Base-by-base conservation (phyloP, 306 rosid genomes). In the Cucurbita pepo region DNA sequence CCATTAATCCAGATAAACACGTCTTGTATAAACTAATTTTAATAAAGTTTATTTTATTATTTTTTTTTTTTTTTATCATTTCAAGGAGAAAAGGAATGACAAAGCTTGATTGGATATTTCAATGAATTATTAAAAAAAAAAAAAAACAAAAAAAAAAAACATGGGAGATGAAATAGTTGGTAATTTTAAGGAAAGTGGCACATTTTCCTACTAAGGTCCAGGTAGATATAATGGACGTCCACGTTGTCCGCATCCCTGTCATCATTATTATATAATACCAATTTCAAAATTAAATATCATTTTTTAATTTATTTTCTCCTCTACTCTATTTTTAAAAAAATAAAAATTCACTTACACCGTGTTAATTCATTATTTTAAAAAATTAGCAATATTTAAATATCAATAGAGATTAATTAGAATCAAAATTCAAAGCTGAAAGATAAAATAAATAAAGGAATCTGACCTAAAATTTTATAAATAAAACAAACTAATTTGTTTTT, bases 181-280 rank as follows among this genome's bases (percentile, higher is more conserved):
- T 45, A 43, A 64, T 44, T 21, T 44, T 11, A 66, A 66, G 21
- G 37, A 25, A 47, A 65, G 10, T 6, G 55, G 21, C 9, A 67
- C 43, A 6, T 67, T 67, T 67, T 67, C 56, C 21, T 15, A 47
- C 13, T 48, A 47, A 47, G 43, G 43, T 67, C 73, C 73, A 67
- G 10, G 10, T 67, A 67, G 73, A 67, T 21, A 47, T 67, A 12
- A 47, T 67, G 73, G 41, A 67, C 56, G 47, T 47, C 73, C 73
- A 67, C 54, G 73, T 47, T 67, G 56, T 67, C 57, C 56, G 57
- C 73, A 66, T 66, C 56, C 72, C 5, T 66, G 25, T 66, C 55
- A 66, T 12, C 38, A 12, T 64, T n/a, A 64, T 43, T 65, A 38
- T 65, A 44, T 44, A 40, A 4, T 40, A 0, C 38, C 10, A 44